These are phyloP conservation scores for Teunomyces atbi DNA, from an alignment of 805 yeast species.

Conservation along the genomic window DNA sequence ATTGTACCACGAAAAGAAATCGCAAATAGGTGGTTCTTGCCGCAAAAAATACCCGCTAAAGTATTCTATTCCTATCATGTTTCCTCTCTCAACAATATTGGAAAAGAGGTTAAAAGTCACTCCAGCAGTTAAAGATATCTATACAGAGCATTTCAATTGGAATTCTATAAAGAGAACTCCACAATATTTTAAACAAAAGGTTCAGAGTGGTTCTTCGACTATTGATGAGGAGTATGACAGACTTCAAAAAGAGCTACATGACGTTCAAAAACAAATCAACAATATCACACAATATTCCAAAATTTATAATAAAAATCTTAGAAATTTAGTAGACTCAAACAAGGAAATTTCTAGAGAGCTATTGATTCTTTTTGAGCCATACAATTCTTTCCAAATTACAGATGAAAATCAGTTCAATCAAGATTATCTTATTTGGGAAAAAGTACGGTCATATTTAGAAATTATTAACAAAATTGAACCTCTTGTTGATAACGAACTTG, in stretches of 20 bases:
- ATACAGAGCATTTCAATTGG: conserved; percentile 18
- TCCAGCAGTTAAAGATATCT: not conserved
- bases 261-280: conserved; percentile 16
- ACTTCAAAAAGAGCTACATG: conserved; percentile 19
- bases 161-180: conserved; percentile 18
- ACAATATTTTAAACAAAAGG: conserved; percentile 8
- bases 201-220: conserved; percentile 13
- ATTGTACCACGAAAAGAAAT: not conserved
- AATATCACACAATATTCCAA: conserved; percentile 15
- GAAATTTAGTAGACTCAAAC: conserved; percentile 8
- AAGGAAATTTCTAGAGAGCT: conserved; percentile 16
- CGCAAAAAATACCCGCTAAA: not conserved
- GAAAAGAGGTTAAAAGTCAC: not conserved
- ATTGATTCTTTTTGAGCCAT: conserved; percentile 22
- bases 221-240: conserved; percentile 27
- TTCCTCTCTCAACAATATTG: not conserved
- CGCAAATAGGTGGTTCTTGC: not conserved
- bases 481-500: conserved; percentile 12
- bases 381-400: conserved; percentile 8
- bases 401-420: conserved; percentile 5
- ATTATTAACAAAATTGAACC: conserved; percentile 13
- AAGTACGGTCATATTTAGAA: conserved; percentile 8
- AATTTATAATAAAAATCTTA: conserved; percentile 7
- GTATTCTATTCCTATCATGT: not conserved
- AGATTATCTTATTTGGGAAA: conserved; percentile 5